phyloP scores from a whole-genome alignment of 495 filamentous ascomycete species.

The Aspergillus indologenus region DNA sequence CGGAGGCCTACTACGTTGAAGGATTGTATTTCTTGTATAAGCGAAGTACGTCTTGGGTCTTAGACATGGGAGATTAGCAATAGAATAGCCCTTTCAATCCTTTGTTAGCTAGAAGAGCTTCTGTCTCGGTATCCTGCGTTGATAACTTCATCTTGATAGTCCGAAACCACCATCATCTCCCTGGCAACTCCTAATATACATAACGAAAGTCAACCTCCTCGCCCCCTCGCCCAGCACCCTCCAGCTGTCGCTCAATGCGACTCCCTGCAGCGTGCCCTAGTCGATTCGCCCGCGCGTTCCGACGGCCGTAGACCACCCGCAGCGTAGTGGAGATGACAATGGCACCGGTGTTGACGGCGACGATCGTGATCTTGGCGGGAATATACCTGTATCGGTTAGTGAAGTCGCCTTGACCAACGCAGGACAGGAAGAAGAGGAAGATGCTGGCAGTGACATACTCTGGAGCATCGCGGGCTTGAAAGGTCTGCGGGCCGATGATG shows the following conservation, averaged over 20 bases:
- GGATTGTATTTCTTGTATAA: no score
- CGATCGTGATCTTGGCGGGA: conserved; percentile 60
- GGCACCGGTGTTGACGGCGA: conserved; percentile 44
- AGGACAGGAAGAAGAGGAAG: background rate
- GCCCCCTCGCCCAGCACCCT: conserved; percentile 17
- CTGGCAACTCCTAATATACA: no score
- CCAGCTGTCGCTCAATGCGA: conserved; percentile 12
- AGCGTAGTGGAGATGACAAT: conserved; percentile 39
- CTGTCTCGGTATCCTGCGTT: no score
- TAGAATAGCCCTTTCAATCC: no score
- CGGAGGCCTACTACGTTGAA: no score
- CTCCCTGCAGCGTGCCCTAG: conserved; percentile 20
- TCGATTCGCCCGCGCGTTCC: conserved; percentile 24
- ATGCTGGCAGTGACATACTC: no score
- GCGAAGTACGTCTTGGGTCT: no score
- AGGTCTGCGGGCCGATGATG: conserved; percentile 59
- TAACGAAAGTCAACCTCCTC: conserved; percentile 28
- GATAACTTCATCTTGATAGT: no score
- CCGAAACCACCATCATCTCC: no score
- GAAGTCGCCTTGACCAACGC: background rate
- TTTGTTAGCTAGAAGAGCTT: no score
- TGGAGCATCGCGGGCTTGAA: conserved; percentile 49
- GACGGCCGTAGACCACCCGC: conserved; percentile 35
- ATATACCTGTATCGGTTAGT: conserved; percentile 24
- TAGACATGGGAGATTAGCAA: no score